Base-by-base conservation (phyloP, 2,329 filamentous ascomycete species). In the Trichoderma brevicompactum region DNA sequence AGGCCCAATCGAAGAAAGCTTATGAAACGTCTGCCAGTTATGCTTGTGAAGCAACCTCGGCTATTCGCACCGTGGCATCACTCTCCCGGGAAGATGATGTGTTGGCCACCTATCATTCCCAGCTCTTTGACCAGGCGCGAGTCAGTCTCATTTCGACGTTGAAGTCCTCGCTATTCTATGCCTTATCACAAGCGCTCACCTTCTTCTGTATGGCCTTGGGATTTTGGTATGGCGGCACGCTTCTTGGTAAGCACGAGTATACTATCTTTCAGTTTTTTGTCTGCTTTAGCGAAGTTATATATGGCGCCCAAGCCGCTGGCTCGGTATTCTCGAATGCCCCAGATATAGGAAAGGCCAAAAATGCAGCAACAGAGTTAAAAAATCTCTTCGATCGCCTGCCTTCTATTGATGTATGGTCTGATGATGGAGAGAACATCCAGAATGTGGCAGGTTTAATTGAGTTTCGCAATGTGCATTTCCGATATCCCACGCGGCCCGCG, bases 1-100 rank as follows among this genome's bases (percentile, higher is more conserved):
- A 40, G 34, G 19, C 34, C 19, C 48, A 54, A 32, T 38, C 52
- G 23, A 40, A 38, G 52, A 41, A 38, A n/a, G 23, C 38, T 38
- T 58, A 58, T 23, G 40, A 58, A 17, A 28, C 17, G 54, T 58
- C 54, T 15, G 54, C 54, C 19, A 46, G 54, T 23, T 41, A 41
- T n/a, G 54, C 54, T n/a, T 58, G 54, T 3, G 54, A 58, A 38
- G 32, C 36, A 38, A 58, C 54, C 38, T 19, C 36, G 17, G 54
- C 54, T 2, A 58, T 58, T 66, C 79, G 87, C 19, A 89, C 87
- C 0, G 87, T 89, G 1, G 79, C 84, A 0, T 80, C 85, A 0
- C 75, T 90, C 5, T 86, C 84, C 0, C 83, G 89, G 77, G 87
- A 89, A 70, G 77, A 83, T 56, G 77, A 78, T 13, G 87, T 89